Base-by-base conservation (phyloP, 2,329 filamentous ascomycete genomes). In the Pezicula rhizophila region DNA sequence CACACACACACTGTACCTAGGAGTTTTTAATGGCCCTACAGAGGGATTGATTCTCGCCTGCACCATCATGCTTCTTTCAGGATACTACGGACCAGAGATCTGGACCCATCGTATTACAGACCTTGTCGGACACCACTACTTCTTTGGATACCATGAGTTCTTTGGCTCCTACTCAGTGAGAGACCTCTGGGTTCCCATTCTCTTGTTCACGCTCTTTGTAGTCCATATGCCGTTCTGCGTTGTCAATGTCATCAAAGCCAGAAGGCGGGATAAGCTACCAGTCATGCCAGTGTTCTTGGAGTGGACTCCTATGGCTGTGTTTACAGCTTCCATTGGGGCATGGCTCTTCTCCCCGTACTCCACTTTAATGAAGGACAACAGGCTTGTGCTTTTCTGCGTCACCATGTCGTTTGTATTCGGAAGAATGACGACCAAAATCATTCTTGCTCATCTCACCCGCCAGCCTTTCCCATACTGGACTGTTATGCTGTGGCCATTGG, bases 401-500 rank as follows among this genome's bases (percentile, higher is more conserved):
- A 95, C 89, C 51, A 87, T 97, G 76, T 87, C 89, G n/a, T 91
- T 97, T 61, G 93, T 96, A 51, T 97, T 99, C 67, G 93, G 93
- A 33, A 86, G 93, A 58, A 90, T 99, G 85, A 97, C 93, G 0
- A 99, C 93, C 35, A 99, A 97, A 75, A 97, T 97, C 69, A 99
- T 99, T 64, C 82, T 99, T 15, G 92, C 93, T 2, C 93, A 99
- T 68, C 76, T 99, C 45, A 93, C 93, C 2, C 82, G 82, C 54
- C 93, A 97, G 67, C 88, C 92, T 3, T 99, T 97, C 70, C 93
- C 93, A 1, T 95, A 88, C 77, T 97, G 91, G 90, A 97, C 93
- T 10, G 79, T 93, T 43, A 87, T 97, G 79, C 77, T 97, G 34
- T 82, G 80, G 31, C 93, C 93, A 7, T 82, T 99, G 35, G 78